Evolutionary conservation across 106 monocot species (phyloP).

Genomic region (Allium cepa): DNA sequence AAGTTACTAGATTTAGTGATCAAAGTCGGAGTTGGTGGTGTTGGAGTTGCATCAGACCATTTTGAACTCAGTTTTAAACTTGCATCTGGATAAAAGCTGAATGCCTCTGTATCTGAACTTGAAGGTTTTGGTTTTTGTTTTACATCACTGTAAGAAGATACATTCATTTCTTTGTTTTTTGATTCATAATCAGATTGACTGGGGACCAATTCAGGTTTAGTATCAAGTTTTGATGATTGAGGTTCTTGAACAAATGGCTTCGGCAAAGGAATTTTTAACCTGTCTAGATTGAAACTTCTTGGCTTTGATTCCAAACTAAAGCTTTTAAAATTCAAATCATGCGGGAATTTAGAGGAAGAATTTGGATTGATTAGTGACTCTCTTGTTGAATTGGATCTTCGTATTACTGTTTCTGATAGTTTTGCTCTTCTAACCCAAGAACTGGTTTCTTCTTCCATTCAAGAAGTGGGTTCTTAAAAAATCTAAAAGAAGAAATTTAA

Average conservation of each 20-base stretch:
- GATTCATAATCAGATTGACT: background rate
- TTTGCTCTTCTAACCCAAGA: slow-evolving; percentile 45
- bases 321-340: background rate
- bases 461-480: no score
- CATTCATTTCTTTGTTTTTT: background rate
- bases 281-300: background rate
- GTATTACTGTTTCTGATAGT: slow-evolving; percentile 23
- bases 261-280: background rate
- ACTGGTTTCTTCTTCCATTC: slow-evolving; percentile 34
- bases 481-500: no score
- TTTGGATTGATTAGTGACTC: slow-evolving; percentile 2
- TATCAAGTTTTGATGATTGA: background rate
- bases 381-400: slow-evolving; percentile 15
- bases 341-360: background rate
- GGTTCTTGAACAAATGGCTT: background rate
- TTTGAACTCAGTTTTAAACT: slow-evolving; percentile 3
- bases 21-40: background rate
- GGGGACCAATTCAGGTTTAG: background rate
- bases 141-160: background rate
- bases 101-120: background rate
- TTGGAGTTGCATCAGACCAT: background rate
- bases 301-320: slow-evolving; percentile 5
- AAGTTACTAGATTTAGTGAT: background rate
- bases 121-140: background rate
- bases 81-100: slow-evolving; percentile 9